Percentiles rank a stretch among this genome's conserved stretches.
Conservation (phyloP, 2,329 filamentous ascomycete genomes). For the Juglanconis sp. region DNA sequence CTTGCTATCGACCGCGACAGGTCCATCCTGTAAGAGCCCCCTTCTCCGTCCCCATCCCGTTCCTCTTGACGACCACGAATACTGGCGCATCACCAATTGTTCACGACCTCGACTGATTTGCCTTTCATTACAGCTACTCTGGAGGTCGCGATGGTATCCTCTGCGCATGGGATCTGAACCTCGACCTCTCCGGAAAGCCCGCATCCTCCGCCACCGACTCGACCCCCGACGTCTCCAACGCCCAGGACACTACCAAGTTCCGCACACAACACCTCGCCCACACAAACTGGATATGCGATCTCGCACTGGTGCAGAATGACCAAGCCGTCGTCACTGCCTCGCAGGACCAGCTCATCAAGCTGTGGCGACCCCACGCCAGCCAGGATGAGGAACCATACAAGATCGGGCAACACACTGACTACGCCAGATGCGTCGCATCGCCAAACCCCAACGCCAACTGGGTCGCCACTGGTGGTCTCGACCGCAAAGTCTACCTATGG, state of each 20-base stretch:
- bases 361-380: conserved; percentile 77
- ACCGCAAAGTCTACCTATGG: conserved; percentile 90
- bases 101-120: conserved; percentile 22
- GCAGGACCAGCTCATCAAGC: conserved; percentile 88
- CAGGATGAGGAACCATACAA: conserved; percentile 67
- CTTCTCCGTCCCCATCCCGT: conserved; percentile 9
- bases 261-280: conserved; percentile 68
- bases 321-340: conserved; percentile 82
- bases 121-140: conserved; percentile 66
- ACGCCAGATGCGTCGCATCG: conserved; percentile 89
- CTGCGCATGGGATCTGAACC: conserved; percentile 89
- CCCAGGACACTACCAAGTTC: conserved; percentile 52
- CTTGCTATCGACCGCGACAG: conserved; percentile 80
- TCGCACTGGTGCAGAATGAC: conserved; percentile 75
- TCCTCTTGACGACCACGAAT: not conserved
- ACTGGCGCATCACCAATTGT: not conserved
- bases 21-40: conserved; percentile 71
- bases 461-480: conserved; percentile 91
- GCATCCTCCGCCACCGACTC: conserved; percentile 22
- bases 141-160: conserved; percentile 93
- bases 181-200: conserved; percentile 50
- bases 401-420: conserved; percentile 91
- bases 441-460: conserved; percentile 64
- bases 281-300: conserved; percentile 95
- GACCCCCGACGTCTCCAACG: conserved; percentile 31